phyloP scores from a whole-genome alignment of 176 grass and related monocot genomes.

The Carex littledalei region DNA sequence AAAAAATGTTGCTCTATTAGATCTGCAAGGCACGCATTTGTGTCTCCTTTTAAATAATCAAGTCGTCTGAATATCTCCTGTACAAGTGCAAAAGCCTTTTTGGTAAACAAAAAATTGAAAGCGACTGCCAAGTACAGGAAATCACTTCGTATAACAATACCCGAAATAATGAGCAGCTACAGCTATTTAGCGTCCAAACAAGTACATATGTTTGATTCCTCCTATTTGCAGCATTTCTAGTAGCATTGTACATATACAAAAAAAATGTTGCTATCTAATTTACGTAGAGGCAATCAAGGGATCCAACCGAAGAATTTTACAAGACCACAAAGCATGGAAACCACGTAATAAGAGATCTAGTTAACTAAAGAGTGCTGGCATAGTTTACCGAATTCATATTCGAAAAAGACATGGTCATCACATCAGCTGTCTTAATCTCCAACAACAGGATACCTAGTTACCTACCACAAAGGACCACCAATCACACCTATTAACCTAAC shows the following conservation, averaged over 20 bases:
- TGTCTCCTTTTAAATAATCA: background rate
- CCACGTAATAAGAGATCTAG: background rate
- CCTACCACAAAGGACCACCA: background rate
- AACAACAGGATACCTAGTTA: slow-evolving; percentile 6
- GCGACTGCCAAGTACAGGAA: no score
- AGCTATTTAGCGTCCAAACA: background rate
- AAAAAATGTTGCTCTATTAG: background rate
- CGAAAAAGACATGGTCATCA: background rate
- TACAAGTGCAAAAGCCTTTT: background rate
- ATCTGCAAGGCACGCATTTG: background rate
- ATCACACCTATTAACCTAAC: background rate
- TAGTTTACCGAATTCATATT: background rate
- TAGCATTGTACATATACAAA: background rate
- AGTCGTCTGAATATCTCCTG: background rate
- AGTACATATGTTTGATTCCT: no score
- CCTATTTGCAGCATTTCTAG: background rate
- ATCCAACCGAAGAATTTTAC: background rate
- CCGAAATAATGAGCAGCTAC: background rate
- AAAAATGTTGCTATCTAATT: background rate
- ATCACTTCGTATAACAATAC: background rate
- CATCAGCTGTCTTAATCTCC: background rate
- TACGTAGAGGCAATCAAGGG: background rate
- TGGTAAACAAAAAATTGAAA: no score
- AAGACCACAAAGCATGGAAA: background rate
- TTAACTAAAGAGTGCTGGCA: background rate